phyloP scores from a whole-genome alignment of 2,329 filamentous ascomycete genomes.

The Aspergillus nomiae region DNA sequence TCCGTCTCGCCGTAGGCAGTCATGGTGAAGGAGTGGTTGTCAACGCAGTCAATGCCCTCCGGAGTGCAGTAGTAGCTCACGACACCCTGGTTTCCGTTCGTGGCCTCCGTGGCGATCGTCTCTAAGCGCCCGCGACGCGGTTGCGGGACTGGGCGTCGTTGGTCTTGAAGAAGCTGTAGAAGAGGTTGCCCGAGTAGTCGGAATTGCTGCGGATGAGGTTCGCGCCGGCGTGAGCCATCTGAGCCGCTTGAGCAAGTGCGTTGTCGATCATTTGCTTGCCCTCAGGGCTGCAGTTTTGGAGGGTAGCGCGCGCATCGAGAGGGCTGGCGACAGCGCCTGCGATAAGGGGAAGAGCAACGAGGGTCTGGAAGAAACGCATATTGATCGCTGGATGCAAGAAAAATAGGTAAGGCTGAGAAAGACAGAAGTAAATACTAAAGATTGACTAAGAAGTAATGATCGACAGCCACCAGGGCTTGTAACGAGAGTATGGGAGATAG shows the following conservation, averaged over 20 bases:
- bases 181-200: background rate
- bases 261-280: background rate
- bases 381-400: background rate
- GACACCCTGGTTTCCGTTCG: background rate
- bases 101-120: background rate
- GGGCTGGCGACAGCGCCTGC: background rate
- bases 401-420: background rate
- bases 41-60: background rate
- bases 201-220: background rate
- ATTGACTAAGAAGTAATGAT: background rate
- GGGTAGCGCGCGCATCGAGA: background rate
- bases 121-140: constrained; percentile 4
- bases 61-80: constrained; percentile 6
- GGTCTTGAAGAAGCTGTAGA: constrained; percentile 8
- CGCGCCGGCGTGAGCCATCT: constrained; percentile 2
- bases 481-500: background rate
- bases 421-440: background rate
- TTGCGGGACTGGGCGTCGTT: background rate
- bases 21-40: background rate
- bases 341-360: background rate
- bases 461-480: background rate
- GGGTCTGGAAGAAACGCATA: constrained; percentile 3
- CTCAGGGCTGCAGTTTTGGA: background rate
- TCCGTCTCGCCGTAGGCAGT: constrained; percentile 8
- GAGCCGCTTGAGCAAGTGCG: background rate